A percentile compares a stretch with the other conserved stretches of the same genome.
Evolutionary conservation across 2,329 filamentous ascomycete genomes (phyloP).

Genomic region (Escovopsis sp.): DNA sequence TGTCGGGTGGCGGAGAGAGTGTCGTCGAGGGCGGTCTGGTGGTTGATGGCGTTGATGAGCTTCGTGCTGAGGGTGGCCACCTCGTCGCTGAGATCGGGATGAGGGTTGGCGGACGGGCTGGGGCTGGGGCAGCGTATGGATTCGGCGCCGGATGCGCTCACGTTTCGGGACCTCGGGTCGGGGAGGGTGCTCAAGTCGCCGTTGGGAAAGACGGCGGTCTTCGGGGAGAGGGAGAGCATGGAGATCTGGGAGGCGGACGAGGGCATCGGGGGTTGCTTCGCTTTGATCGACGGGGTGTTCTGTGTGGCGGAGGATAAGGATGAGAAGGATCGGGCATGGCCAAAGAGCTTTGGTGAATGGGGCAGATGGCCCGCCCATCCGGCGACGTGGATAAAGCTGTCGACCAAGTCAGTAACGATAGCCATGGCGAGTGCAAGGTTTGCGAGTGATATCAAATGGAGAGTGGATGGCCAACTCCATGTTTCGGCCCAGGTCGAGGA

Average conservation of each 20-base stretch:
- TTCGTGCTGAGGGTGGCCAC: conserved; percentile 88
- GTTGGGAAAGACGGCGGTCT: conserved; percentile 30
- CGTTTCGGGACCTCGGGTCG: conserved; percentile 42
- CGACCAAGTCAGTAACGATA: conserved; percentile 8
- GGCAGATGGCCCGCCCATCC: conserved; percentile 34
- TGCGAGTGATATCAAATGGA: not conserved
- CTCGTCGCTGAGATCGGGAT: conserved; percentile 51
- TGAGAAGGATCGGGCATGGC: conserved; percentile 39
- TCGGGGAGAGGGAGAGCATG: conserved; percentile 23
- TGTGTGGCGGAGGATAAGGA: conserved; percentile 26
- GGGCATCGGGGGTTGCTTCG: conserved; percentile 24
- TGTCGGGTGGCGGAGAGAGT: conserved; percentile 67
- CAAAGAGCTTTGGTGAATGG: conserved; percentile 22
- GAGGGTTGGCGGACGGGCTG: conserved; percentile 18
- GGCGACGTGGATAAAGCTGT: conserved; percentile 38
- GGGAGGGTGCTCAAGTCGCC: conserved; percentile 56
- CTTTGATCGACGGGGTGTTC: conserved; percentile 18
- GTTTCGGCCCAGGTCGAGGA: no score
- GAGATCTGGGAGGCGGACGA: conserved; percentile 23
- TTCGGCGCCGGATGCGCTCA: conserved; percentile 27
- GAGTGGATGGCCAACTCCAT: not conserved
- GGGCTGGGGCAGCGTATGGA: conserved; percentile 11
- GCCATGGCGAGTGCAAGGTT: conserved; percentile 6
- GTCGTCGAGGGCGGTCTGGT: conserved; percentile 86
- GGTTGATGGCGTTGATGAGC: conserved; percentile 92